Conservation (phyloP, 2,329 filamentous ascomycete genomes). For the Cladosporium sp. region DNA sequence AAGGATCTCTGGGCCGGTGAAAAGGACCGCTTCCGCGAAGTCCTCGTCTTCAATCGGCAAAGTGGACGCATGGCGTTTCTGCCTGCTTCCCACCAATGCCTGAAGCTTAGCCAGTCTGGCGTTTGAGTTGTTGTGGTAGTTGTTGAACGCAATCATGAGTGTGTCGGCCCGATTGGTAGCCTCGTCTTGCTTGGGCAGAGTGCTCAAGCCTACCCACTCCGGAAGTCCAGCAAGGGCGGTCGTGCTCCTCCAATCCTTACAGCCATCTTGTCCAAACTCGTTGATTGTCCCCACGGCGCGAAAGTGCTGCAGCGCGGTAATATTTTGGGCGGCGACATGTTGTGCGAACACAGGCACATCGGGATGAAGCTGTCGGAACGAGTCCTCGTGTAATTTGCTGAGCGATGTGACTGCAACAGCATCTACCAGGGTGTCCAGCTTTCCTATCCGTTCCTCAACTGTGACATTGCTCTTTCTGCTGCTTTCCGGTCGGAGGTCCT, state of each 20-base stretch:
- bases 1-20: conserved; percentile 63
- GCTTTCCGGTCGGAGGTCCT: conserved; percentile 28
- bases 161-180: conserved; percentile 61
- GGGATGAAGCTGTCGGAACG: conserved; percentile 55
- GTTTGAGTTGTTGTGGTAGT: conserved; percentile 23
- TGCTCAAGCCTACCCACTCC: conserved; percentile 60
- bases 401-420: conserved; percentile 63
- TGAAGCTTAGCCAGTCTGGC: background rate
- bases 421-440: conserved; percentile 50
- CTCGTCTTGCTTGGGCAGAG: conserved; percentile 51
- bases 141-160: conserved; percentile 58
- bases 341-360: conserved; percentile 61
- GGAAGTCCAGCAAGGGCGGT: conserved; percentile 50
- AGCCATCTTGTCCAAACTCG: conserved; percentile 41
- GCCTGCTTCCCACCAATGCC: conserved; percentile 17
- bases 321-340: conserved; percentile 56
- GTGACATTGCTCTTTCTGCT: conserved; percentile 20
- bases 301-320: conserved; percentile 62
- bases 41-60: conserved; percentile 29
- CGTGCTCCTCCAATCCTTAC: conserved; percentile 48
- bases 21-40: conserved; percentile 58
- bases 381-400: conserved; percentile 63
- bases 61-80: conserved; percentile 16
- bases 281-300: conserved; percentile 53
- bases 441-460: conserved; percentile 7